A percentile compares a stretch with the other conserved stretches of the same genome.
Conservation (phyloP, 805 yeast genomes). For the Torulaspora gathmanii region DNA sequence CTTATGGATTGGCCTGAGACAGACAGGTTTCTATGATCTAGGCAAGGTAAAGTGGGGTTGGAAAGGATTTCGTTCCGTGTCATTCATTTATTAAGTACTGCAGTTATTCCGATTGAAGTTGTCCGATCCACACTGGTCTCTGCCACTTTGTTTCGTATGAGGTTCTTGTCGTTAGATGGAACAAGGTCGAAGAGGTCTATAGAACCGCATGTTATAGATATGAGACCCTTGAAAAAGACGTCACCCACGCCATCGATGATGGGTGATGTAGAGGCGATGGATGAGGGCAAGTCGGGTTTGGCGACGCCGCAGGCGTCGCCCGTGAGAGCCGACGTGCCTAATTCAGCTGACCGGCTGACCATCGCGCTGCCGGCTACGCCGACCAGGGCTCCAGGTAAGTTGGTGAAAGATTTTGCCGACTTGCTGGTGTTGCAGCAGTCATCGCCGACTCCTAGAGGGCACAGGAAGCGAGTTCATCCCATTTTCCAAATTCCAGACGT, state of each 20-base stretch:
- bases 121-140: background rate
- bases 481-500: slow-evolving; percentile 79
- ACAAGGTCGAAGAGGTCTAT: slow-evolving; percentile 18
- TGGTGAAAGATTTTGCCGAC: slow-evolving; percentile 12
- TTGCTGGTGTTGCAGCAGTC: slow-evolving; percentile 3
- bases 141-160: slow-evolving; percentile 9
- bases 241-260: slow-evolving; percentile 6
- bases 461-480: slow-evolving; percentile 24
- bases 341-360: slow-evolving; percentile 11
- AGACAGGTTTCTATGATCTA: background rate
- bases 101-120: background rate
- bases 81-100: background rate
- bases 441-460: background rate
- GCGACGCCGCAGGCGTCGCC: slow-evolving; percentile 14
- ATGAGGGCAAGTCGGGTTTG: background rate
- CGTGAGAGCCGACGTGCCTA: background rate
- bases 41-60: background rate
- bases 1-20: too few relatives aligned
- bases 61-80: background rate
- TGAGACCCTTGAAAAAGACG: slow-evolving; percentile 13
- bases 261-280: background rate
- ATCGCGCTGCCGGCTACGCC: slow-evolving; percentile 9
- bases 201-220: slow-evolving; percentile 15
- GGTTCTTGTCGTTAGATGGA: slow-evolving; percentile 10
- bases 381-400: background rate